Evolutionary conservation across 371 early-diverging fungal genomes (phyloP), one percentile per base, ranked within the genome.

Genomic region (Coemansia sp.): DNA sequence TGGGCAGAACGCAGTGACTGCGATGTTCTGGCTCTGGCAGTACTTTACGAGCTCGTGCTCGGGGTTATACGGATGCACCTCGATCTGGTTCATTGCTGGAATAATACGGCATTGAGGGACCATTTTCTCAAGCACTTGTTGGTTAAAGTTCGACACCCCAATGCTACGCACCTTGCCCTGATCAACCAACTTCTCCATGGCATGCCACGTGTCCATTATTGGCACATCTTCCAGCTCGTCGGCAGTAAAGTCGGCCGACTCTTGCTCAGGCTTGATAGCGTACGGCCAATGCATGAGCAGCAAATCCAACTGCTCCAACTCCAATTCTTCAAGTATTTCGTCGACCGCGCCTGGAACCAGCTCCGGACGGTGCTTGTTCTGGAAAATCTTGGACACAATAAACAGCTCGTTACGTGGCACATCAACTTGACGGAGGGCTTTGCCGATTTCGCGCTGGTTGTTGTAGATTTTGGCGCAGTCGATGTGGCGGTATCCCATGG

Each of bases 321-420:
- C 86, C 32, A 97, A 83, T 67, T 92, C 87, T 41, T 73, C 68
- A 39, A 97, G 84, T 24, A 92, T 90, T n/a, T 83, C 79, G 61
- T 88, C 83, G 13, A 88, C 68, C 4, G 85, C 90, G 26, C 86
- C 82, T 8, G 83, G 77, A 3, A 94, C 92, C 26, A 89, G 83
- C 61, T 89, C 86, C 8, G 91, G 88, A 13, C 85, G 84, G 62
- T 93, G 92, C 41, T 85, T 79, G 55, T 87, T 91, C 80, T 92
- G 91, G 93, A 94, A 95, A 32, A 98, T 82, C 86, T 98, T 97
- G 70, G 92, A 90, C 9, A 94, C 94, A 57, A 96, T 83, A 70
- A 94, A 96, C 39, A 97, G 73, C 36, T 92, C 83, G 56, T 89
- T 81, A 29, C 80, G 79, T 2, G 71, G 73, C 2, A 80, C 61